Base-by-base conservation (phyloP, 495 filamentous ascomycete genomes). In the Aspergillus steynii region DNA sequence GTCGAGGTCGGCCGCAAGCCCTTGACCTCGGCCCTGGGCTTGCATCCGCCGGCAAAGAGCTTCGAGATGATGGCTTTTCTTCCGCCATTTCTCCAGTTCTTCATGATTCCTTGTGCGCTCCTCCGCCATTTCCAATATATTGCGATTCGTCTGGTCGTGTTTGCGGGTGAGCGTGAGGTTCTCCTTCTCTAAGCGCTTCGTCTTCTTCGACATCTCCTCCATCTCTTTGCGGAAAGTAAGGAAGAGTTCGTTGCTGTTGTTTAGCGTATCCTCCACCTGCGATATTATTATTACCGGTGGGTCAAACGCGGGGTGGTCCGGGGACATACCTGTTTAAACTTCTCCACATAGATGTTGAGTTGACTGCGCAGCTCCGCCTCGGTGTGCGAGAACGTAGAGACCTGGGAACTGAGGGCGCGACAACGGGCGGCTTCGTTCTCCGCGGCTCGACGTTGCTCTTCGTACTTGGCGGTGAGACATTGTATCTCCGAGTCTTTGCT, bases 161-260 rank as follows among this genome's bases (percentile, higher is more conserved):
- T 97, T 98, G 58, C 95, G 85, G 58, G 91, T 96, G 42, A 96
- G 85, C 32, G 85, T 89, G 62, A 93, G 86, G 66, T 99, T 99
- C 69, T 99, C 96, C 72, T 96, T 96, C 72, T 99, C 95, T 29
- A 99, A 82, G 15, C 95, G 88, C 73, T 98, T 97, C 4, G 95
- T 97, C 80, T 98, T 98, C 80, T 97, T 97, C 0, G 93, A 96
- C 96, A 98, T 98, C 71, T 98, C 95, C 76, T 99, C 95, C 96
- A 99, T 98, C 75, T 99, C 95, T 77, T 97, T 98, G 37, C 95
- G 88, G 77, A 99, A 99, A 0, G 95, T 98, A 50, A 97, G 82
- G 73, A 98, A 99, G 54, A 99, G 85, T 72, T 98, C 95, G 80
- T 99, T 99, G 74, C 90, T 96, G 74, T 97, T 98, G 74, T 99